These are phyloP conservation scores for Brassica cretica DNA, from an alignment of 345 rosid genomes.

Conservation along the genomic window DNA sequence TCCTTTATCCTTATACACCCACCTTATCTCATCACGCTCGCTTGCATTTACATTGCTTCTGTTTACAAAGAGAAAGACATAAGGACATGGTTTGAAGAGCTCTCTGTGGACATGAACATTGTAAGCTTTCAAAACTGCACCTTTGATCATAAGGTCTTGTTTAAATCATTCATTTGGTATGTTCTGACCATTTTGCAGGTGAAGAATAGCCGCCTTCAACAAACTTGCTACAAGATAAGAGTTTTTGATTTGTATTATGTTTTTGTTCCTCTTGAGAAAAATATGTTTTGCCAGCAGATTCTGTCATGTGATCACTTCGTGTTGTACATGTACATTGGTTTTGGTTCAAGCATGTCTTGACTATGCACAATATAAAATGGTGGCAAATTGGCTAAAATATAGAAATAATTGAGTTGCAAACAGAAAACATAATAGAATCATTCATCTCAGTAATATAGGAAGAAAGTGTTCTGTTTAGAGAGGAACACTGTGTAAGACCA, in stretches of 20 bases:
- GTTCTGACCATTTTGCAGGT: too few relatives aligned
- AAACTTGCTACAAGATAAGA: conserved; percentile 59
- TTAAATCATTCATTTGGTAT: too few relatives aligned
- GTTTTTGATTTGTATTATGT: conserved; percentile 12
- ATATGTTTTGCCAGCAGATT: background rate
- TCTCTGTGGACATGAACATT: conserved; percentile 24
- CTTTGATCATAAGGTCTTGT: too few relatives aligned
- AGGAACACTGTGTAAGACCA: conserved; percentile 65
- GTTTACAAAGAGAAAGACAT: conserved; percentile 74
- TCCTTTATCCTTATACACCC: conserved; percentile 65
- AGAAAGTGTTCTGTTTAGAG: conserved; percentile 4
- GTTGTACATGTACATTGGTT: background rate
- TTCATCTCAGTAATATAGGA: background rate
- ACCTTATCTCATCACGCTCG: conserved; percentile 83
- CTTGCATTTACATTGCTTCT: conserved; percentile 87
- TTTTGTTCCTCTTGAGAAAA: background rate
- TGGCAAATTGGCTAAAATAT: background rate
- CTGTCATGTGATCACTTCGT: conserved; percentile 4
- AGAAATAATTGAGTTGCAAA: background rate
- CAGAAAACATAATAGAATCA: background rate
- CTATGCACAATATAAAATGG: background rate
- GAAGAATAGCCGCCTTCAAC: conserved; percentile 40
- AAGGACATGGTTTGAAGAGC: conserved; percentile 97
- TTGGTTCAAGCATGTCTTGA: conserved; percentile 1
- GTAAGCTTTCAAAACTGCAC: too few relatives aligned